Conservation (phyloP, 1,139 yeast genomes). For the Suhomyces maxii region DNA sequence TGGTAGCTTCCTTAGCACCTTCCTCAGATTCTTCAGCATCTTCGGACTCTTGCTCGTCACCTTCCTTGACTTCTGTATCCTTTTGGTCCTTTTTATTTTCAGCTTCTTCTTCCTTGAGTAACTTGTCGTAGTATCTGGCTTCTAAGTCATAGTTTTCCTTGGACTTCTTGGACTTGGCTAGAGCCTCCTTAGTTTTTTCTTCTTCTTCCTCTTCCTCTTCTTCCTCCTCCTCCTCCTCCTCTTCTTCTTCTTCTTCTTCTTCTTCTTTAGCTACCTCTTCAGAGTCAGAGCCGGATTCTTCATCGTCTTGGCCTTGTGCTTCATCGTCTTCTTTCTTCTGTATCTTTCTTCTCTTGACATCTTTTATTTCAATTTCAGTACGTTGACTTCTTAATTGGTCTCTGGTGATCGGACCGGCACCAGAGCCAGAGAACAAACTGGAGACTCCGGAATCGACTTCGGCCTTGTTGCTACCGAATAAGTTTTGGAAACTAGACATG, state of each 20-base stretch:
- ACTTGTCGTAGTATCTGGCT: slow-evolving; percentile 44
- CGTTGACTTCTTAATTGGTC: slow-evolving; percentile 27
- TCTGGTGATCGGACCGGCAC: slow-evolving; percentile 39
- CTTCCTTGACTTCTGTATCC: slow-evolving; percentile 3
- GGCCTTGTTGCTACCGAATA: slow-evolving; percentile 29
- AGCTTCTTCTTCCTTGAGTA: slow-evolving; percentile 26
- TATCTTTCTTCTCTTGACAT: slow-evolving; percentile 18
- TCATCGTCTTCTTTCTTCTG: slow-evolving; percentile 19
- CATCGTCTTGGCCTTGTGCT: slow-evolving; percentile 17
- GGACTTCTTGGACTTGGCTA: slow-evolving; percentile 22
- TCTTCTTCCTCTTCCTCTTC: slow-evolving; percentile 18
- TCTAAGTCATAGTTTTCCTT: slow-evolving; percentile 49
- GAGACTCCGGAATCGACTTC: slow-evolving; percentile 43
- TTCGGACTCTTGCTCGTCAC: slow-evolving; percentile 29
- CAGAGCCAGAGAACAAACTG: slow-evolving; percentile 36
- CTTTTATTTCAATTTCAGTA: slow-evolving; percentile 24
- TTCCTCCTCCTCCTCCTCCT: slow-evolving; percentile 13
- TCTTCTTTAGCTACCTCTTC: slow-evolving; percentile 2
- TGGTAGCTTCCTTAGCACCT: slow-evolving; percentile 8
- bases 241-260: slow-evolving; percentile 11
- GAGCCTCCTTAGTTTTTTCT: slow-evolving; percentile 22
- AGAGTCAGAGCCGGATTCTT: background rate
- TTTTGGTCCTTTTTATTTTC: slow-evolving; percentile 14
- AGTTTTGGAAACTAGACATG: slow-evolving; percentile 38
- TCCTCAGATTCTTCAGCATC: slow-evolving; percentile 16